Evolutionary conservation across 192 early-diverging fungal species (phyloP), one percentile per base, ranked within the genome.

Genomic region (Podila clonocystis): DNA sequence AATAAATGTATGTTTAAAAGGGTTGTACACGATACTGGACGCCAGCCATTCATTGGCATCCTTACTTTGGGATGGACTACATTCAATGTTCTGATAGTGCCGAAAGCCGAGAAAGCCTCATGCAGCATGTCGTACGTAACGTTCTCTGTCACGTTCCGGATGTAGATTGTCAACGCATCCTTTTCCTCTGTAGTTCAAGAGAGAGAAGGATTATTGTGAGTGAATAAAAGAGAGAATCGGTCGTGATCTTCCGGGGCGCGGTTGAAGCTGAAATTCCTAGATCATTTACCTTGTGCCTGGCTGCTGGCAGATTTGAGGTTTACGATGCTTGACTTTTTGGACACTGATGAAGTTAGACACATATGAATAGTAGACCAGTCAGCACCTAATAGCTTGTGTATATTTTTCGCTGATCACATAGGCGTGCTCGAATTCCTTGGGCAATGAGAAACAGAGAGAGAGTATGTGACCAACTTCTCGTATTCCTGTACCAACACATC

Each of bases 91-190:
- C 79, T 68, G 50, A 83, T 72, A 30, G 59, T 67, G 28, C 82
- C 85, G 82, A 83, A 86, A 36, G 50, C 71, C 24, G 73, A 75
- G 33, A 86, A 83, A 1, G 77, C 85, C 5, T 86, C 74, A 20
- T 80, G 67, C 26, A 86, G 70, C 60, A 74, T 67, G 5, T 82
- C 77, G 22, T 77, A 75, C 20, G 77, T 83, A 28, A 82, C 55
- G 15, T 33, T 62, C 50, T 75, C 65, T 28, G 63, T 69, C 22
- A 85, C 80, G 66, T 82, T 73, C 58, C 82, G 76, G 48, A 83
- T 71, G 41, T 83, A 83, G 70, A 85, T 82, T 6, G 74, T 77
- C 31, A 70, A 31, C 3, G 68, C 75, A 48, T 77, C 75, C 68
- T 67, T 77, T 28, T 77, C 75, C 50, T 71, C 68, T 77, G 50